Evolutionary conservation across 2,329 filamentous ascomycete species (phyloP), one percentile per base, ranked within the genome.

Genomic region (Tolypocladium amazonense): DNA sequence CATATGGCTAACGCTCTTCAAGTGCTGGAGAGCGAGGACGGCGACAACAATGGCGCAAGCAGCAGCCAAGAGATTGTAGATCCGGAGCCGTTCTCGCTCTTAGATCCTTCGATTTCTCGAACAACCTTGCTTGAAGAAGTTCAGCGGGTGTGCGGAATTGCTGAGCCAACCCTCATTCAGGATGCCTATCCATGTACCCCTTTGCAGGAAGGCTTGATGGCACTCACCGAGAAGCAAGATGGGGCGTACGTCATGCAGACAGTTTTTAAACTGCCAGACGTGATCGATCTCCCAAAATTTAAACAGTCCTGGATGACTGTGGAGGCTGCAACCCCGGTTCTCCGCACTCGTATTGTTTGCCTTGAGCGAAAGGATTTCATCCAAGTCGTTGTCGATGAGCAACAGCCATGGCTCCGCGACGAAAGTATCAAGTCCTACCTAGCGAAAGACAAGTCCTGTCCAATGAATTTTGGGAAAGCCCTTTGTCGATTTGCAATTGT

Each of bases 141-240:
- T 5, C 33, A 38, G 14, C n/a, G 25, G 14, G n/a, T 38, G 20
- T 56, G 53, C 15, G 6, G 15, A 2, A 35, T 56, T 11, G 9
- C 14, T 39, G 35, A 25, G 1, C 5, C 35, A 56, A 9, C n/a
- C 5, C n/a, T 14, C 2, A 33, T 56, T 15, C 37, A 56, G 39
- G 74, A 79, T 58, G 62, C 71, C 0, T 77, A 74, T 52, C 75
- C 76, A 8, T 76, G 74, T 64, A 74, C 74, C 4, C 69, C 71
- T 1, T 66, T 78, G 1, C 76, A 79, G 57, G 73, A 74, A 59
- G 75, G 73, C 1, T 66, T 79, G 1, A 65, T 79, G 30, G 70
- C 74, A 0, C 61, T 76, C 0, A 67, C 74, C 0, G 65, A 62
- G 20, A 70, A 69, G 50, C 65, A 71, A 15, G 56, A 65, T 0